Conservation (phyloP, 805 yeast genomes). For the Komagataella populi region DNA sequence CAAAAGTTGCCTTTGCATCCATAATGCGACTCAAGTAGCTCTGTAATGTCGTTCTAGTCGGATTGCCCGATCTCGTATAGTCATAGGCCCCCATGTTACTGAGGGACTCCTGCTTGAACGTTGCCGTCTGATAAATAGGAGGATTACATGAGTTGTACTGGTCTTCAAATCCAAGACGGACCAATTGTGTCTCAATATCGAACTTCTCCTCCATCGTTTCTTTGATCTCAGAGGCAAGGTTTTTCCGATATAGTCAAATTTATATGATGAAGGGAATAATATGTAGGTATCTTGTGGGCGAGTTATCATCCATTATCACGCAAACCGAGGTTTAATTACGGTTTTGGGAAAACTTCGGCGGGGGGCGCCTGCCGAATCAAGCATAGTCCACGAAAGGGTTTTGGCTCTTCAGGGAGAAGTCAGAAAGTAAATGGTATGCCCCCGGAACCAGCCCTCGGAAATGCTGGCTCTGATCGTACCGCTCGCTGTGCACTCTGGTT, state of each 20-base stretch:
- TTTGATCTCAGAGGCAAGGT: not conserved
- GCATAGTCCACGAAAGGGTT: not conserved
- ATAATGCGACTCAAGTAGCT: conserved; percentile 65
- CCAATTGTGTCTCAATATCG: conserved; percentile 53
- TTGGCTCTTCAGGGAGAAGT: not conserved
- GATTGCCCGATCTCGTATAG: conserved; percentile 89
- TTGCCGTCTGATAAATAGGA: conserved; percentile 89
- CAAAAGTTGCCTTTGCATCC: conserved; percentile 64
- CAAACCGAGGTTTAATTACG: not conserved
- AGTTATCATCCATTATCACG: not conserved
- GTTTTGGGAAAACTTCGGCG: not conserved
- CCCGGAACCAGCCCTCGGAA: not conserved
- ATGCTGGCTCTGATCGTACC: not conserved
- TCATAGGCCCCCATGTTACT: conserved; percentile 71
- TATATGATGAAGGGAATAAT: not conserved
- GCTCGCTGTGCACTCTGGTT: not conserved
- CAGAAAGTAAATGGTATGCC: not conserved
- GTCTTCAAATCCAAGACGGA: conserved; percentile 47
- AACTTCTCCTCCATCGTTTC: not conserved
- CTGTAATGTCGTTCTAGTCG: conserved; percentile 75
- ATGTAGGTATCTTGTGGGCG: not conserved
- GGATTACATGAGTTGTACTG: conserved; percentile 71
- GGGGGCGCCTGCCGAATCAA: not conserved
- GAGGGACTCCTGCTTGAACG: conserved; percentile 71
- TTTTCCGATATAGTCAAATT: not conserved